Evolutionary conservation across 169 alveolate genomes (phyloP), one percentile per base, ranked within the genome.

Genomic region (Cardiosporidium cionae): DNA sequence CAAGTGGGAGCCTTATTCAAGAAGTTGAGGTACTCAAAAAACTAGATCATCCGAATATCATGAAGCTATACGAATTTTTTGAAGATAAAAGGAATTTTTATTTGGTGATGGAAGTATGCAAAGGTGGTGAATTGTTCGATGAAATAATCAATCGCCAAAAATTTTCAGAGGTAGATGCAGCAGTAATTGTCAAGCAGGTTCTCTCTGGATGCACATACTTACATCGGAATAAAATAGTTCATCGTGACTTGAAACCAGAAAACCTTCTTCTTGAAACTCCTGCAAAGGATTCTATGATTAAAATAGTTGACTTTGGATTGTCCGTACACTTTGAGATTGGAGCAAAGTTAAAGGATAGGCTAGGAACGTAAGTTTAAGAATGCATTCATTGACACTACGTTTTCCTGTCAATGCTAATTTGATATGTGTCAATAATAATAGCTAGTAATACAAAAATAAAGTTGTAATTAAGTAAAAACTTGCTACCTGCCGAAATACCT

Each of bases 91-190:
- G 85, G 73, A 86, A 87, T 78, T 91, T 85, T 83, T 89, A 91
- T 67, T 80, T 91, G 54, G 96, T 91, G 7, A 87, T 90, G 64
- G 98, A 94, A 83, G 89, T 86, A 27, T 91, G 89, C 86, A 79
- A 93, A 6, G 98, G 98, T 2, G 98, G 98, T 3, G 98, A 94
- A 85, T 79, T 94, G 70, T 94, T 93, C 80, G 98, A 94, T 79
- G 93, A 91, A 52, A 93, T 95, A 23, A 89, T 90, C 53, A 86
- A 90, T 64, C 81, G 94, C 28, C 87, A 85, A 54, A 78, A 92
- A 79, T 92, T 94, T 78, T 81, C 87, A 69, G 98, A 94, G 74
- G 79, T 79, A 32, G 94, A 92, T 73, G 96, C 98, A 7, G 97
- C 99, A 16, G 84, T 84, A 27, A 89, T 92, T 36, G 89, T 91